Evolutionary conservation across 208 protist species (phyloP).

Genomic region (Leishmania mexicana): DNA sequence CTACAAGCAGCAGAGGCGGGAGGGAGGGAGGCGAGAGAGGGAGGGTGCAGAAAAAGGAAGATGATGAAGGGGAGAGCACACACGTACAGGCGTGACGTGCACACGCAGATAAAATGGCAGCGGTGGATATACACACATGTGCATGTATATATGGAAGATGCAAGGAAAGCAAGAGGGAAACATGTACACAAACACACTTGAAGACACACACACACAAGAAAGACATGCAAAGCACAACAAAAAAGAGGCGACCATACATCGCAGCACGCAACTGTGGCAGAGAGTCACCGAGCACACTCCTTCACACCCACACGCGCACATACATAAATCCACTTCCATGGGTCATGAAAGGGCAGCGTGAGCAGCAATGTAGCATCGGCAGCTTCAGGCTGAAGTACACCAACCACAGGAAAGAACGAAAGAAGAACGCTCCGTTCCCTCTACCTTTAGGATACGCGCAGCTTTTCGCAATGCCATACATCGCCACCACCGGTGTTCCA

Average conservation of each 20-base stretch:
- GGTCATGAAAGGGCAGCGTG: neutral
- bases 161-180: neutral
- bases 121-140: neutral
- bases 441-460: neutral
- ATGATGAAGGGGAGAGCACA: neutral
- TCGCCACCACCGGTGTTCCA: neutral
- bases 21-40: neutral
- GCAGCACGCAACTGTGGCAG: no score
- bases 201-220: neutral
- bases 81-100: neutral
- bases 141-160: neutral
- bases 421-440: neutral
- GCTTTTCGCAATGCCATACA: neutral
- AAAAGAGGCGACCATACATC: no score
- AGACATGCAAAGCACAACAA: no score
- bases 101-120: neutral
- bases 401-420: neutral
- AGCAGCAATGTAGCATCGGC: neutral
- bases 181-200: neutral
- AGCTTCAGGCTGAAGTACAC: neutral
- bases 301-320: neutral
- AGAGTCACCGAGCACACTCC: no score
- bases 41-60: neutral
- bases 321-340: neutral
- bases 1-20: conserved; percentile 4